phyloP scores from a whole-genome alignment of 208 protist genomes.

The Trypanosomatidae sp. region DNA sequence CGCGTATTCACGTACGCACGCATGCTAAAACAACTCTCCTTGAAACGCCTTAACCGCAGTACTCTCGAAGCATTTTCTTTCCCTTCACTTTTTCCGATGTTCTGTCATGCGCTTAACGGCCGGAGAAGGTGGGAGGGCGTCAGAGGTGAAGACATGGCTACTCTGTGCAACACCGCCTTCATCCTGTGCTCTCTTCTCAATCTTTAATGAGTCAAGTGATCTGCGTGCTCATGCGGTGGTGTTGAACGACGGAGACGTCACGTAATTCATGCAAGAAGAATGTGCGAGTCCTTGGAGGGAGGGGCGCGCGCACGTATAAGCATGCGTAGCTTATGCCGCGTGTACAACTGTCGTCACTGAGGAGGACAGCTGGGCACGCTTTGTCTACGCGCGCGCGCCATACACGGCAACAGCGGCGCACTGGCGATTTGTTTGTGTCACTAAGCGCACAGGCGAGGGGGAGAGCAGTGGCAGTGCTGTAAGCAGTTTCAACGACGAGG shows the following conservation, averaged over 20 bases:
- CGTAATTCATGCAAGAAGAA: background rate
- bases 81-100: constrained; percentile 1
- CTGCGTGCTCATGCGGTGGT: background rate
- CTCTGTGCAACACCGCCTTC: background rate
- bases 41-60: background rate
- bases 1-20: background rate
- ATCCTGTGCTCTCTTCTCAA: background rate
- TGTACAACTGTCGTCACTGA: background rate
- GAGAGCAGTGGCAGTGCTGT: background rate
- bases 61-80: background rate
- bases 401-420: background rate
- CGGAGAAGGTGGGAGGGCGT: background rate
- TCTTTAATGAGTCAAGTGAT: background rate
- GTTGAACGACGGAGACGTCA: background rate
- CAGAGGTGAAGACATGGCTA: background rate
- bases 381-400: background rate
- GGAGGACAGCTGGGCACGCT: background rate
- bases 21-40: background rate
- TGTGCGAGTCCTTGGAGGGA: background rate
- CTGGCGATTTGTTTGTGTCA: background rate
- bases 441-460: background rate
- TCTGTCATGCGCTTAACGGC: background rate
- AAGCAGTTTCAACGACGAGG: background rate
- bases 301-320: background rate
- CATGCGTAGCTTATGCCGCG: background rate